These are phyloP conservation scores for Tulasnella calospora DNA, from an alignment of 768 basidiomycete species.

Conservation along the genomic window DNA sequence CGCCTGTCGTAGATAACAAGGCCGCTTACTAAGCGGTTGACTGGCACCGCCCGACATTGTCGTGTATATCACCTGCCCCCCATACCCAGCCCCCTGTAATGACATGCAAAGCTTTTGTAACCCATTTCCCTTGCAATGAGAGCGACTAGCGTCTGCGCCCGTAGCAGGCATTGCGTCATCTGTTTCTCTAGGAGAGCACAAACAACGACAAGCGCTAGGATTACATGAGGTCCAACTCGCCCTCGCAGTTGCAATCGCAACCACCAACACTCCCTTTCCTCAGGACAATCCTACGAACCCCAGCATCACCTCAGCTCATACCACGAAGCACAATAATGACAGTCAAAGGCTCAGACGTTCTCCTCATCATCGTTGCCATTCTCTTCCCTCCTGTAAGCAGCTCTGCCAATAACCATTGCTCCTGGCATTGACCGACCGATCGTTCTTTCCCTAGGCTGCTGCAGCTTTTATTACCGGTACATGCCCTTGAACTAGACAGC, in stretches of 20 bases:
- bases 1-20: too few species aligned
- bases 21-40: too few species aligned
- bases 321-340: conserved; percentile 33
- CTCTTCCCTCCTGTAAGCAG: conserved; percentile 53
- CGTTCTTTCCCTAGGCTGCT: conserved; percentile 49
- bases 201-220: neutral
- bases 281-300: neutral
- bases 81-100: too few species aligned
- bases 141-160: too few species aligned
- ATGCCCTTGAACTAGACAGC: neutral
- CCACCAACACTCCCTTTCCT: neutral
- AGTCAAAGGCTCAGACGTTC: conserved; percentile 63
- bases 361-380: conserved; percentile 76
- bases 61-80: too few species aligned
- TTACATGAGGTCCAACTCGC: neutral
- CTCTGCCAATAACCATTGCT: neutral
- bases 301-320: neutral
- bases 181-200: too few species aligned
- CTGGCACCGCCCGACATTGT: too few species aligned
- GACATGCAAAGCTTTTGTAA: too few species aligned
- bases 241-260: neutral
- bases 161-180: too few species aligned
- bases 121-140: too few species aligned
- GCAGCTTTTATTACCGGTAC: conserved; percentile 57
- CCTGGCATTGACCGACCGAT: conserved; percentile 24